phyloP scores from a whole-genome alignment of 2,329 filamentous ascomycete genomes.

The Pseudogymnoascus sp. region DNA sequence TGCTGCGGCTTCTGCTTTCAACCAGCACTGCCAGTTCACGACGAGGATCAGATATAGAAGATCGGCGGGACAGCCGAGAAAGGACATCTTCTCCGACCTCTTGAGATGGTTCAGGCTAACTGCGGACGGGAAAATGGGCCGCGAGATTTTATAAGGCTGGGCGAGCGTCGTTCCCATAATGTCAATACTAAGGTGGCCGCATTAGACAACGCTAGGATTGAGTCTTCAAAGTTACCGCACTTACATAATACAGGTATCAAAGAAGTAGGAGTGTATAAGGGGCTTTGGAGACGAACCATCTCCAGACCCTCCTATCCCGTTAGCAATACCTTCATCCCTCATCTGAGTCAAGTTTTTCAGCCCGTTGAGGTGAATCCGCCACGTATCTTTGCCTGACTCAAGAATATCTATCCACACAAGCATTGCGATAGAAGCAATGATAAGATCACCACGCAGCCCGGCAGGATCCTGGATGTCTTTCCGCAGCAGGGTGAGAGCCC shows the following conservation, averaged over 20 bases:
- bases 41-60: background rate
- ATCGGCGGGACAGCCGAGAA: background rate
- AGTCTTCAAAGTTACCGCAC: background rate
- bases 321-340: constrained; percentile 23
- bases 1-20: background rate
- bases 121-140: background rate
- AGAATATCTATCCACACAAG: constrained; percentile 43
- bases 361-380: constrained; percentile 41
- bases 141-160: background rate
- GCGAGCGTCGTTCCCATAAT: background rate
- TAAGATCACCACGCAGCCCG: constrained; percentile 32
- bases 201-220: background rate
- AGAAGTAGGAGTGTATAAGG: constrained; percentile 29
- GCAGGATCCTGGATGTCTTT: constrained; percentile 28
- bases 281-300: background rate
- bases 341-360: constrained; percentile 35
- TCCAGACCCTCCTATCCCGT: constrained; percentile 33
- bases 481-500: background rate
- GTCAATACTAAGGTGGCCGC: background rate
- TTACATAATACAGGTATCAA: constrained; percentile 37
- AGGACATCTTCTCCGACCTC: background rate
- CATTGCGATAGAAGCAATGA: constrained; percentile 40
- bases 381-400: constrained; percentile 39
- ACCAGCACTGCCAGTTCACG: background rate
- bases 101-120: background rate